These are phyloP conservation scores for Setaria viridis DNA, from an alignment of 202 grass and related monocot genomes.

Conservation along the genomic window DNA sequence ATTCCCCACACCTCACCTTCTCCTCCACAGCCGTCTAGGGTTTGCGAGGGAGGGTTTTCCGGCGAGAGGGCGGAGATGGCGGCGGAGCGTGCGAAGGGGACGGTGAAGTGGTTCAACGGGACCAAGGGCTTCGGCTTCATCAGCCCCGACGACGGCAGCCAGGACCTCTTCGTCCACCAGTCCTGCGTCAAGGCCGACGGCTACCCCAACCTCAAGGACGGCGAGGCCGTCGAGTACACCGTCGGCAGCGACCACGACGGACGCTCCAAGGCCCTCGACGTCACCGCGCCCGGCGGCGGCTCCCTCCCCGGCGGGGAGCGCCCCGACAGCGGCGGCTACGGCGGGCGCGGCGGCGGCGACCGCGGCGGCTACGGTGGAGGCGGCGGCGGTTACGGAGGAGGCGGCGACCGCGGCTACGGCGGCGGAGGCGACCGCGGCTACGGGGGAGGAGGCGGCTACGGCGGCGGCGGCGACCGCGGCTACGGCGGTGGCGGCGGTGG, in stretches of 20 bases:
- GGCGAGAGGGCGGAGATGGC: background rate
- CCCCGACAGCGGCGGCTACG: slow-evolving; percentile 32
- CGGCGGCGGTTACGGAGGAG: too few species aligned
- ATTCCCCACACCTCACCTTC: background rate
- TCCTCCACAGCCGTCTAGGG: background rate
- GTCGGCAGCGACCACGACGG: slow-evolving; percentile 17
- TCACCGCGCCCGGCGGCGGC: slow-evolving; percentile 71
- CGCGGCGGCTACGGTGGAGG: background rate
- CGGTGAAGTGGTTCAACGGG: slow-evolving; percentile 56
- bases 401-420: too few species aligned
- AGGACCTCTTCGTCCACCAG: slow-evolving; percentile 58
- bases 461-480: too few species aligned
- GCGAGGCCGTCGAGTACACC: slow-evolving; percentile 39
- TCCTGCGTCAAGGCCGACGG: slow-evolving; percentile 50
- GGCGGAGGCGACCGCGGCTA: slow-evolving; percentile 6
- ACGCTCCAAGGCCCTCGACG: slow-evolving; percentile 67
- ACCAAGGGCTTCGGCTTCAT: slow-evolving; percentile 61
- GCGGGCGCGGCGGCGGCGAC: background rate
- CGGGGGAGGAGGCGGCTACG: background rate
- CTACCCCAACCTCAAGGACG: slow-evolving; percentile 46
- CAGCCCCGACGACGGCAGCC: slow-evolving; percentile 39
- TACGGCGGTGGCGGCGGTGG: background rate
- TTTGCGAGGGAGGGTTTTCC: background rate
- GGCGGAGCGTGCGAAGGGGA: slow-evolving; percentile 28
- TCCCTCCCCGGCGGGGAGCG: slow-evolving; percentile 47